These are phyloP conservation scores for Groenewaldozyma auringiensis DNA, from an alignment of 1,139 yeast species.

Conservation along the genomic window DNA sequence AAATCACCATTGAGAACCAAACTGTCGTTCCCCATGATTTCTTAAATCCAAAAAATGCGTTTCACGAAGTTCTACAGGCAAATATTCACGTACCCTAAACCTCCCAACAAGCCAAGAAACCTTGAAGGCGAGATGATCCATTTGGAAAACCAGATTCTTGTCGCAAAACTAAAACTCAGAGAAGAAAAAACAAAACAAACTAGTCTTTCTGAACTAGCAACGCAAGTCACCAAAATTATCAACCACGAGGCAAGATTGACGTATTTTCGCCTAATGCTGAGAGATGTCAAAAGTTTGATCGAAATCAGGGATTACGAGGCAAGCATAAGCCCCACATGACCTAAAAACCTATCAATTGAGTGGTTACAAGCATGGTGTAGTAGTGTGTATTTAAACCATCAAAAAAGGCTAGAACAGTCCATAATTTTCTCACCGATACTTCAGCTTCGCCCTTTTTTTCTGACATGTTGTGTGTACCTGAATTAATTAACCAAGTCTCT, in stretches of 20 bases:
- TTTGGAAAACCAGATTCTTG: neutral
- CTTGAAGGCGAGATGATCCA: neutral
- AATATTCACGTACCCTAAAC: neutral
- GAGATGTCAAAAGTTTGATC: neutral
- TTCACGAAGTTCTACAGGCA: neutral
- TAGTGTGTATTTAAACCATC: too few species aligned
- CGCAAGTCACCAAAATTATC: neutral
- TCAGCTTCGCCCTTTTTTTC: too few species aligned
- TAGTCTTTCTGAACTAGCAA: neutral
- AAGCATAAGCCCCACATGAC: too few species aligned
- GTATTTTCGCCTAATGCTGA: neutral
- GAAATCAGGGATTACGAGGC: neutral
- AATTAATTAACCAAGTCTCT: too few species aligned
- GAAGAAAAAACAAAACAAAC: neutral
- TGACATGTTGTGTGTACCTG: too few species aligned
- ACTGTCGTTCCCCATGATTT: too few species aligned
- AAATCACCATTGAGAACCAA: too few species aligned
- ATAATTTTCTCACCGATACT: too few species aligned
- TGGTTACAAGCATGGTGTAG: too few species aligned
- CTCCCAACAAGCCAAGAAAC: neutral
- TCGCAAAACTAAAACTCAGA: neutral
- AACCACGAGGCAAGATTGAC: neutral
- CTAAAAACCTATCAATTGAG: too few species aligned
- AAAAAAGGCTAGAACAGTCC: too few species aligned
- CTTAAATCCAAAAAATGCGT: too few species aligned